These are phyloP conservation scores for Calonectria crousiana DNA, from an alignment of 2,329 filamentous ascomycete genomes.

Conservation along the genomic window DNA sequence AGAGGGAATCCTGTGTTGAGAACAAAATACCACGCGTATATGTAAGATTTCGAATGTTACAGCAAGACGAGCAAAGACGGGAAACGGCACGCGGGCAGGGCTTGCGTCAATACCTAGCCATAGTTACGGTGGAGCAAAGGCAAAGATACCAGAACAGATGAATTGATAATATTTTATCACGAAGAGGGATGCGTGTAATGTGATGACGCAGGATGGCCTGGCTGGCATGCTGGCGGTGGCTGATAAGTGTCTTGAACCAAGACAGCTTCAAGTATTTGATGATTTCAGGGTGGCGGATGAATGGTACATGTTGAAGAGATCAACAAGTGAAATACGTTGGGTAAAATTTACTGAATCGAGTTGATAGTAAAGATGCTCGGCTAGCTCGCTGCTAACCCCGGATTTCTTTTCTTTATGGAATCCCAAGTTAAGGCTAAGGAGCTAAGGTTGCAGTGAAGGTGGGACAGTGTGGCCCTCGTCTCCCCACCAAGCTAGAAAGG, in stretches of 20 bases:
- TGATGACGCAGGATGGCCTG: neutral
- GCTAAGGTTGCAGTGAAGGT: constrained; percentile 7
- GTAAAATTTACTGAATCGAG: neutral
- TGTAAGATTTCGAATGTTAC: constrained; percentile 45
- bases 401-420: neutral
- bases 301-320: neutral
- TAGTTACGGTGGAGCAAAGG: constrained; percentile 23
- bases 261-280: neutral
- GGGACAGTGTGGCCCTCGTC: neutral
- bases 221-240: neutral
- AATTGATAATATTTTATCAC: constrained; percentile 18
- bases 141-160: constrained; percentile 29
- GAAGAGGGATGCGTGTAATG: neutral
- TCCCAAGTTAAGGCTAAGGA: neutral
- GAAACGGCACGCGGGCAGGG: constrained; percentile 28
- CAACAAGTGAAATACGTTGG: neutral
- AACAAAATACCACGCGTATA: constrained; percentile 44
- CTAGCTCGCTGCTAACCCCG: constrained; percentile 12
- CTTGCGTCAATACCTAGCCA: constrained; percentile 27
- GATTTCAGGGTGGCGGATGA: neutral
- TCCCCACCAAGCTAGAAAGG: constrained; percentile 16
- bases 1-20: constrained; percentile 44
- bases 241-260: neutral
- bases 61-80: constrained; percentile 20
- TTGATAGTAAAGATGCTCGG: neutral